Evolutionary conservation across 768 basidiomycete species (phyloP), one percentile per base, ranked within the genome.

Genomic region (Lactifluus piperatus): DNA sequence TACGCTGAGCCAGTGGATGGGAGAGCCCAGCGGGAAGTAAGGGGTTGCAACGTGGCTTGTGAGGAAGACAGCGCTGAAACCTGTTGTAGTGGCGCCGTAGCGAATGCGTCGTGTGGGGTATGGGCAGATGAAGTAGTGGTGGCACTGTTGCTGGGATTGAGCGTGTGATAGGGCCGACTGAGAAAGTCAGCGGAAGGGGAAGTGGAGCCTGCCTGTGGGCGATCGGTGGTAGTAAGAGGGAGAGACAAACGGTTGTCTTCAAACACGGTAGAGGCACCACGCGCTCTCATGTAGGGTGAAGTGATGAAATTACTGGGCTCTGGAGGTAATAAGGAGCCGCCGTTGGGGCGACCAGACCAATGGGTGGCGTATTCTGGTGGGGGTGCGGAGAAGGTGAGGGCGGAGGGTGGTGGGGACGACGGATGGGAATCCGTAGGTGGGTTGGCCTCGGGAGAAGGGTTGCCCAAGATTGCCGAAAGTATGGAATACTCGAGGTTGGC

Each of bases 401-500:
- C 45, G 30, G 64, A 37, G 7, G 58, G 61, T 22, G 65, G 56
- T 14, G 64, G 55, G 3, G 57, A 51, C 4, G 57, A 37, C n/a
- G 46, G 30, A 11, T 59, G 57, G 4, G 71, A 66, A 41, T 72
- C 71, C 14, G 36, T n/a, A n/a, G n/a, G n/a, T n/a, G n/a, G 37
- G 43, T 51, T 51, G 6, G 34, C 50, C 26, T 61, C 60, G 4
- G 69, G 67, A 22, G 66, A 57, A 39, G 56, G 65, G 47, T 65
- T 70, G 39, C 90, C 92, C 51, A 98, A 79, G 68, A 98, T 94
- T 24, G 88, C 83, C 48, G 90, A 91, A 6, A 98, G 82, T 65
- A 97, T 95, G 49, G 91, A 91, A 72, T 97, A 98, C 69, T 98
- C 95, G 62, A 92, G 77, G 69, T 94, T 94, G 24, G 92, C 93